These are phyloP conservation scores for Pueraria montana DNA, from an alignment of 306 rosid species.

Conservation along the genomic window DNA sequence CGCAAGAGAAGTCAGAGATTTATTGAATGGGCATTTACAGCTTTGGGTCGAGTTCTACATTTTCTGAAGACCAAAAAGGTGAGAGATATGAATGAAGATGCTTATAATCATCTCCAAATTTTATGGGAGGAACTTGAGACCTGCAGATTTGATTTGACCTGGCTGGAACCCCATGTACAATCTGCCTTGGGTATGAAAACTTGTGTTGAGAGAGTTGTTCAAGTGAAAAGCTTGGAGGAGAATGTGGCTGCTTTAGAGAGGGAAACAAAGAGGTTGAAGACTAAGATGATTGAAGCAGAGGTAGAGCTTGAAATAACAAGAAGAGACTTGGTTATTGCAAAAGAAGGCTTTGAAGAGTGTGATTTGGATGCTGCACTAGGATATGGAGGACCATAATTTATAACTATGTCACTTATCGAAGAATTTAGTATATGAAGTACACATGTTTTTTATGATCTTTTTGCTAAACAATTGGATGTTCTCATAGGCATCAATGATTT, in stretches of 20 bases:
- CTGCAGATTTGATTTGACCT: constrained; percentile 28
- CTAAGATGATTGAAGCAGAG: not conserved
- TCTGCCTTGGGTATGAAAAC: constrained; percentile 24
- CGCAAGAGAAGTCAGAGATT: constrained; percentile 11
- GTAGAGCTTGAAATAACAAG: too few relatives aligned
- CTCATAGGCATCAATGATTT: too few relatives aligned
- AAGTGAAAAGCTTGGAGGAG: constrained; percentile 10
- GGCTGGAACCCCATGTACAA: constrained; percentile 42
- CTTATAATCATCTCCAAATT: constrained; percentile 22
- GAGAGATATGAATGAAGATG: constrained; percentile 31
- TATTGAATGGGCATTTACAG: constrained; percentile 44
- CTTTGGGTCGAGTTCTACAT: constrained; percentile 45
- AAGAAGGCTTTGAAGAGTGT: too few relatives aligned
- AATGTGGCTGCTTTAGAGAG: constrained; percentile 8
- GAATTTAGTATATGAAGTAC: too few relatives aligned
- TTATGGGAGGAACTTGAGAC: constrained; percentile 47
- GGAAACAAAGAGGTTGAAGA: constrained; percentile 14
- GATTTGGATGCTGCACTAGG: not conserved
- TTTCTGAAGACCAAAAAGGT: constrained; percentile 38
- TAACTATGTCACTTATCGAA: too few relatives aligned
- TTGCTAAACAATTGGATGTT: too few relatives aligned
- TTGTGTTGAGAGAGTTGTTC: not conserved
- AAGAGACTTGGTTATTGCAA: too few relatives aligned
- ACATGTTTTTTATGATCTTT: too few relatives aligned
- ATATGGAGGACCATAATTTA: not conserved